Conservation (phyloP, 805 yeast species). For the Zygotorulaspora chibaensis region DNA sequence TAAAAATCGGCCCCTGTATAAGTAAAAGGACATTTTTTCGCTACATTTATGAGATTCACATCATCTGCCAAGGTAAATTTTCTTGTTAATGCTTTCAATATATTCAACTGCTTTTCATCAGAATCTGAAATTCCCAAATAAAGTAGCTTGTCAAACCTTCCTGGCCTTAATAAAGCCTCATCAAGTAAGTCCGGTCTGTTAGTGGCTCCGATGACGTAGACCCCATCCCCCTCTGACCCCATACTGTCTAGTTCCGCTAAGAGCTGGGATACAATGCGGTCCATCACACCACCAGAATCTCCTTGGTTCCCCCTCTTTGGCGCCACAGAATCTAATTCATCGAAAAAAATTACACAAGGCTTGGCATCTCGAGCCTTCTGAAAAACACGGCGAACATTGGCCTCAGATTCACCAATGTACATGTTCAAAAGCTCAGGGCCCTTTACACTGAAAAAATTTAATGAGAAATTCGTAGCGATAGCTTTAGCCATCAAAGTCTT, state of each 20-base stretch:
- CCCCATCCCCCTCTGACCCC: slow-evolving; percentile 80
- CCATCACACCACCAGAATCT: slow-evolving; percentile 99
- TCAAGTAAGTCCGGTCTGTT: slow-evolving; percentile 93
- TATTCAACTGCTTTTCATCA: slow-evolving; percentile 79
- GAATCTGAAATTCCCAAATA: slow-evolving; percentile 92
- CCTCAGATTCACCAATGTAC: slow-evolving; percentile 99
- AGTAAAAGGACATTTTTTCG: slow-evolving; percentile 75
- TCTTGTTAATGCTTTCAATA: slow-evolving; percentile 82
- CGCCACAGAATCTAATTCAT: slow-evolving; percentile 96
- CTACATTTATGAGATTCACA: slow-evolving; percentile 56
- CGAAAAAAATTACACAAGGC: slow-evolving; percentile 96
- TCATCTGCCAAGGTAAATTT: slow-evolving; percentile 62
- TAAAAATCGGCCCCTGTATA: slow-evolving; percentile 98
- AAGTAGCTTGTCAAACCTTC: slow-evolving; percentile 91
- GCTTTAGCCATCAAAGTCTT: slow-evolving; percentile 95
- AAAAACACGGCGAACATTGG: slow-evolving; percentile 90
- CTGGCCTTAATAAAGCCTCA: slow-evolving; percentile 90
- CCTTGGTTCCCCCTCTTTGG: slow-evolving; percentile 98
- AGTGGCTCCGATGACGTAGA: slow-evolving; percentile 98
- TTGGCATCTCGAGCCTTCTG: slow-evolving; percentile 93
- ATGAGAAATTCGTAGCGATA: slow-evolving; percentile 89
- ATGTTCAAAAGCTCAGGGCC: slow-evolving; percentile 95
- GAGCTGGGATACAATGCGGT: slow-evolving; percentile 91
- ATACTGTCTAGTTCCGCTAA: slow-evolving; percentile 95
- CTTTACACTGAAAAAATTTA: slow-evolving; percentile 92